A percentile compares a stretch with the other conserved stretches of the same genome.
Conservation (phyloP, 2,329 filamentous ascomycete species). For the Dothideomycetes sp. region DNA sequence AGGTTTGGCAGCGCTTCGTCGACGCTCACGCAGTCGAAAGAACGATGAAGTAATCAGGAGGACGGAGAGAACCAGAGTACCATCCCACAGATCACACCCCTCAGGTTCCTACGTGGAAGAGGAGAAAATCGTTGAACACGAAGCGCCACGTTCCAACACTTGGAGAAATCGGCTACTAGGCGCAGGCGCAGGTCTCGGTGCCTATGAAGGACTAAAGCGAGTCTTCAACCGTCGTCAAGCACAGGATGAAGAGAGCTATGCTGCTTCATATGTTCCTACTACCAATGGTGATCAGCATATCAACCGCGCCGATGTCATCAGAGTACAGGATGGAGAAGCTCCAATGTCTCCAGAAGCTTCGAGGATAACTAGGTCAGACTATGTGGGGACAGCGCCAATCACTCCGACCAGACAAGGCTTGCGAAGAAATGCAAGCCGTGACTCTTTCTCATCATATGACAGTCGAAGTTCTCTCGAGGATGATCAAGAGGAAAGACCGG, state of each 20-base stretch:
- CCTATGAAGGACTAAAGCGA: slow-evolving; percentile 35
- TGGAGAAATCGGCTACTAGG: slow-evolving; percentile 40
- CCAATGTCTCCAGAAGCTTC: slow-evolving; percentile 14
- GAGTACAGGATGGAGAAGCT: slow-evolving; percentile 34
- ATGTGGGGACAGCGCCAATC: not conserved
- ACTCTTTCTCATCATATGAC: slow-evolving; percentile 15
- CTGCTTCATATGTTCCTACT: slow-evolving; percentile 39
- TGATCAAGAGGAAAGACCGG: slow-evolving; percentile 12
- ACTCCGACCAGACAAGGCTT: slow-evolving; percentile 6
- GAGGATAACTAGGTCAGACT: slow-evolving; percentile 6
- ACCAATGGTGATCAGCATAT: slow-evolving; percentile 37
- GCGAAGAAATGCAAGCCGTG: slow-evolving; percentile 12
- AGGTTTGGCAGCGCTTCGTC: slow-evolving; percentile 43
- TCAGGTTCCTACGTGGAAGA: slow-evolving; percentile 21
- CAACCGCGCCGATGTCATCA: slow-evolving; percentile 39
- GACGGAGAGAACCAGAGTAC: slow-evolving; percentile 29
- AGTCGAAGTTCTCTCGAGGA: slow-evolving; percentile 14
- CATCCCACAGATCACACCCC: slow-evolving; percentile 6
- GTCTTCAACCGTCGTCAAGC: slow-evolving; percentile 47
- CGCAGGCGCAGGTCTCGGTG: slow-evolving; percentile 37
- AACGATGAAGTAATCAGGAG: too few species aligned
- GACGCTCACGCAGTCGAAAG: slow-evolving; percentile 10
- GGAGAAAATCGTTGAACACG: slow-evolving; percentile 28
- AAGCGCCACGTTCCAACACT: slow-evolving; percentile 19
- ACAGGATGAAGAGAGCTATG: slow-evolving; percentile 43